These are phyloP conservation scores for Leccinum incarnatum DNA, from an alignment of 768 basidiomycete species.

Conservation along the genomic window DNA sequence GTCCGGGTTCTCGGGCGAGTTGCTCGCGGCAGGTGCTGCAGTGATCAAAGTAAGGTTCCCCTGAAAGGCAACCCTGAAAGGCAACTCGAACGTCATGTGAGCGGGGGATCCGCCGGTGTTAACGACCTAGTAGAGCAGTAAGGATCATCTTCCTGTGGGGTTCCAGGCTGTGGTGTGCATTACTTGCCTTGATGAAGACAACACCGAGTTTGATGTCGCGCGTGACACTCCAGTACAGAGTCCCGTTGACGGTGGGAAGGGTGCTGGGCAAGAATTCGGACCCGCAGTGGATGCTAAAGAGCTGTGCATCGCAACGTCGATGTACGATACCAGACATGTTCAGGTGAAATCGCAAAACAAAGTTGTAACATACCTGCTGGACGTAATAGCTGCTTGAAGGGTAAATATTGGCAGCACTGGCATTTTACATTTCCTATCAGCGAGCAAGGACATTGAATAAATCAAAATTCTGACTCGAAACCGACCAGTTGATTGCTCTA, in stretches of 20 bases:
- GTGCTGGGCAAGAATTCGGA: slow-evolving; percentile 62
- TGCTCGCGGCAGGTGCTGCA: not conserved
- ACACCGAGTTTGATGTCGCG: slow-evolving; percentile 19
- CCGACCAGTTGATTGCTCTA: slow-evolving; percentile 52
- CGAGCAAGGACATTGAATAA: not conserved
- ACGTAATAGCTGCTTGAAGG: too few relatives aligned
- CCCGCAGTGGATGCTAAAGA: slow-evolving; percentile 60
- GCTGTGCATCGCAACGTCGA: slow-evolving; percentile 30
- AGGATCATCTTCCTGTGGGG: not conserved
- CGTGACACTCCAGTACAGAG: slow-evolving; percentile 61
- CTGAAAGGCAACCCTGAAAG: slow-evolving; percentile 44
- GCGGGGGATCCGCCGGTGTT: slow-evolving; percentile 44
- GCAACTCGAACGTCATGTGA: slow-evolving; percentile 47
- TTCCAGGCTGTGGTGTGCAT: not conserved
- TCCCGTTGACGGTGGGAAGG: slow-evolving; percentile 45
- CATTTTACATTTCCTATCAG: not conserved
- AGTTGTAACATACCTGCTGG: slow-evolving; percentile 34
- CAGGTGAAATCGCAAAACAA: not conserved
- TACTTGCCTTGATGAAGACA: slow-evolving; percentile 54
- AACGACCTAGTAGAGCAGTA: slow-evolving; percentile 40
- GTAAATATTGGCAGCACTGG: slow-evolving; percentile 38
- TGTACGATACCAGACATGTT: not conserved
- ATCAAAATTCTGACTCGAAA: slow-evolving; percentile 47
- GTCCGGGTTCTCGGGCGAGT: not conserved
- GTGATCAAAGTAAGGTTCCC: not conserved